phyloP scores from a whole-genome alignment of 1,139 yeast genomes.

The Debaryomyces udenii region DNA sequence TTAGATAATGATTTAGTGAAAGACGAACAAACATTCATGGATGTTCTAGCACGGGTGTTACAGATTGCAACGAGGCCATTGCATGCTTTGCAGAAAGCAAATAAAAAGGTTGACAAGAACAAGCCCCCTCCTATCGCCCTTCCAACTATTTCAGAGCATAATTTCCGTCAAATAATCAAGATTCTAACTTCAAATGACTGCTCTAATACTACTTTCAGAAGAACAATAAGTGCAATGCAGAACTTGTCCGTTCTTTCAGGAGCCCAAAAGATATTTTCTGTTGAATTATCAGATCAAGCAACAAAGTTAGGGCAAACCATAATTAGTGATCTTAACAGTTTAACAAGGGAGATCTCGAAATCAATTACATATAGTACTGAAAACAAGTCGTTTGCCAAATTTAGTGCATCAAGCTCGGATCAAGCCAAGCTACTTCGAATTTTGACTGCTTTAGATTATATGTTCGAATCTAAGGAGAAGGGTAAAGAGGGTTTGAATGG shows the following conservation, averaged over 20 bases:
- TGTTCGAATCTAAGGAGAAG: slow-evolving; percentile 55
- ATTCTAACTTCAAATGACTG: slow-evolving; percentile 85
- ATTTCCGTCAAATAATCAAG: slow-evolving; percentile 64
- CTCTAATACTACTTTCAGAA: slow-evolving; percentile 82
- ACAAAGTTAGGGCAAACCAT: slow-evolving; percentile 59
- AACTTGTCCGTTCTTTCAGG: slow-evolving; percentile 65
- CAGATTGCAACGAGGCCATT: slow-evolving; percentile 80
- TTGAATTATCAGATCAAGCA: slow-evolving; percentile 71
- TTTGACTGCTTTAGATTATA: slow-evolving; percentile 85
- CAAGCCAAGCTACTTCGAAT: slow-evolving; percentile 86
- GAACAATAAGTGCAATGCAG: slow-evolving; percentile 82
- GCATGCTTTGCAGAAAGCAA: slow-evolving; percentile 45
- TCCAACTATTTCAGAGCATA: slow-evolving; percentile 68
- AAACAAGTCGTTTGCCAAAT: slow-evolving; percentile 59
- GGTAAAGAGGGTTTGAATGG: slow-evolving; percentile 19
- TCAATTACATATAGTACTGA: slow-evolving; percentile 50
- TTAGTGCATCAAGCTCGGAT: slow-evolving; percentile 81
- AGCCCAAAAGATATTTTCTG: slow-evolving; percentile 67
- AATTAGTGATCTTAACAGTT: slow-evolving; percentile 55
- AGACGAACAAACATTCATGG: slow-evolving; percentile 77
- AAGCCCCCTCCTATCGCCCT: slow-evolving; percentile 47
- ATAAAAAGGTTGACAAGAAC: slow-evolving; percentile 17
- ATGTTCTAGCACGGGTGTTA: slow-evolving; percentile 70
- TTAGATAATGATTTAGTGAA: slow-evolving; percentile 65
- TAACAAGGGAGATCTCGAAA: slow-evolving; percentile 50